Evolutionary conservation across 1,284 basidiomycete genomes (phyloP).

Genomic region (Kwoniella shivajii): DNA sequence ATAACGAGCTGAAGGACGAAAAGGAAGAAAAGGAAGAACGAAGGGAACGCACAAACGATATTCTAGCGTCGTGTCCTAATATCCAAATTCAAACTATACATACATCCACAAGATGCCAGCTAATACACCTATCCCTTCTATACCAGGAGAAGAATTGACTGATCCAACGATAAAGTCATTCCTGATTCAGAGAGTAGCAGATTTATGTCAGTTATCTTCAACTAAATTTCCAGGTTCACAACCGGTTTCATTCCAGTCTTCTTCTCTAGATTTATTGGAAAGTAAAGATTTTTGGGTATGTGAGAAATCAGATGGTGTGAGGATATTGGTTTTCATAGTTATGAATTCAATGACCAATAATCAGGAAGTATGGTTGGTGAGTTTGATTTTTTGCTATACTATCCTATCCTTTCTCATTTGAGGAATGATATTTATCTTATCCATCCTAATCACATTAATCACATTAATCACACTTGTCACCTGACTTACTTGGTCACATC

Average conservation of each 20-base stretch:
- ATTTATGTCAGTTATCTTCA: constrained; percentile 63
- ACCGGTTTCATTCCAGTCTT: constrained; percentile 79
- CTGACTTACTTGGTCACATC: neutral
- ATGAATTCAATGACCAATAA: constrained; percentile 58
- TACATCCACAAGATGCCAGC: constrained; percentile 24
- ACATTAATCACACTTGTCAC: neutral
- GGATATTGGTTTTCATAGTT: constrained; percentile 83
- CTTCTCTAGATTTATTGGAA: constrained; percentile 74
- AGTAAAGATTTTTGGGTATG: constrained; percentile 95
- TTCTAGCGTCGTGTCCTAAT: no score
- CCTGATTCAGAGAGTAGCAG: constrained; percentile 64
- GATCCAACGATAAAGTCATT: constrained; percentile 63
- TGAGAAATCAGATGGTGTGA: constrained; percentile 98
- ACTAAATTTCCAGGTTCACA: constrained; percentile 86
- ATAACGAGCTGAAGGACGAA: no score
- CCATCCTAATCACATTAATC: neutral
- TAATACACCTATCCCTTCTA: constrained; percentile 46
- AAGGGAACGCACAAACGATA: no score
- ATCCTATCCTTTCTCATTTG: neutral
- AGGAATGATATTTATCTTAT: neutral
- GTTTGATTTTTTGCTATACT: constrained; percentile 13
- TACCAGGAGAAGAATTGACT: constrained; percentile 43
- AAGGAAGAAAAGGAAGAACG: no score
- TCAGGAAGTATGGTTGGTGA: constrained; percentile 80
- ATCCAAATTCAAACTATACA: neutral